These are phyloP conservation scores for Candida freyschussii DNA, from an alignment of 1,139 yeast species.

Conservation along the genomic window DNA sequence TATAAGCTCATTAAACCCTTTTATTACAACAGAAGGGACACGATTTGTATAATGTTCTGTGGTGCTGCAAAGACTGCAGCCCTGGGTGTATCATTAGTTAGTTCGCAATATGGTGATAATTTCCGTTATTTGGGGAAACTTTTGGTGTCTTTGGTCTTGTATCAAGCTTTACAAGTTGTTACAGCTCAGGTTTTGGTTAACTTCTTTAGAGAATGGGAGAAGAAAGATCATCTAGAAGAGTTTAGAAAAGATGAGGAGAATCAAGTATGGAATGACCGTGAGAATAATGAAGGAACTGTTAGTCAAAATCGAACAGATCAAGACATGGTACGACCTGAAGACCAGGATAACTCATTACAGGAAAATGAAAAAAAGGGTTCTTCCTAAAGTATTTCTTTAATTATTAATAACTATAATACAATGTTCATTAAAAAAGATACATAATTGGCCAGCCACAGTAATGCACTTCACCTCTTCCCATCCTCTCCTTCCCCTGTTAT, in stretches of 20 bases:
- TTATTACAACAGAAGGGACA: conserved; percentile 63
- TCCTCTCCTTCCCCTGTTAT: conserved; percentile 4
- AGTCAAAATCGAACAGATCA: too few species aligned
- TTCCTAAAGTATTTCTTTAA: too few species aligned
- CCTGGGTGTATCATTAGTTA: conserved; percentile 73
- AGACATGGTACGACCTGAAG: background rate
- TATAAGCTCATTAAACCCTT: conserved; percentile 54
- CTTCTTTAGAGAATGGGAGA: conserved; percentile 63
- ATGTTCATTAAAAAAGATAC: background rate
- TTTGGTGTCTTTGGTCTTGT: conserved; percentile 75
- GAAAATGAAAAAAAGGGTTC: too few species aligned
- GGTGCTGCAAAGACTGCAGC: conserved; percentile 96
- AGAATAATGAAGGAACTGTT: too few species aligned
- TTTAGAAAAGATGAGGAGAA: conserved; percentile 11
- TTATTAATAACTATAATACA: background rate
- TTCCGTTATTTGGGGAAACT: conserved; percentile 62
- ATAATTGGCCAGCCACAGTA: background rate
- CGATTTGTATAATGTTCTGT: conserved; percentile 77
- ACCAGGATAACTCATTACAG: background rate
- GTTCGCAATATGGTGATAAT: conserved; percentile 72
- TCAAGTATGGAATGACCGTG: conserved; percentile 8
- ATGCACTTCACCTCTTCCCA: background rate
- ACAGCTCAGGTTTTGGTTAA: conserved; percentile 66
- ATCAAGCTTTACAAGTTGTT: conserved; percentile 82
- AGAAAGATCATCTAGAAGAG: conserved; percentile 28